A percentile compares a stretch with the other conserved stretches of the same genome.
Conservation (phyloP, 164 flowering plant species). For the Piper betle region DNA sequence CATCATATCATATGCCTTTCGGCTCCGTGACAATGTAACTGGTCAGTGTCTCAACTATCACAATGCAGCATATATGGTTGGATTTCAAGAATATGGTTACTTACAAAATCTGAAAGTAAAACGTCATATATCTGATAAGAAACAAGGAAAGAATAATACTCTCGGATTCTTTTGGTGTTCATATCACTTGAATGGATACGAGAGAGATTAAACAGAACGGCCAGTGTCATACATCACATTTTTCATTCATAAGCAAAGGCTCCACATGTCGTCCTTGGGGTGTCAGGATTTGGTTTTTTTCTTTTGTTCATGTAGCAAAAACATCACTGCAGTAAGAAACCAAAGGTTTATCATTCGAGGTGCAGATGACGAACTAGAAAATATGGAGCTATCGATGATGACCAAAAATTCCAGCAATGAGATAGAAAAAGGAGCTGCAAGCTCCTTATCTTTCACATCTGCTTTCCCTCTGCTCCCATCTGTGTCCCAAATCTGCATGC, state of each 20-base stretch:
- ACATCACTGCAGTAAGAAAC: background rate
- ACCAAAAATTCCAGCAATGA: slow-evolving; percentile 29
- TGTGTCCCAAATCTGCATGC: slow-evolving; percentile 13
- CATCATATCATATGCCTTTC: too few relatives aligned
- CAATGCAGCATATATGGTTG: too few relatives aligned
- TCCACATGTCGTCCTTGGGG: slow-evolving; percentile 19
- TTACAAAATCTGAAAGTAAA: background rate
- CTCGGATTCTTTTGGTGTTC: background rate
- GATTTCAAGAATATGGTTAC: too few relatives aligned
- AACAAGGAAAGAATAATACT: too few relatives aligned
- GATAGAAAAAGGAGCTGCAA: slow-evolving; percentile 8
- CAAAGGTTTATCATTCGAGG: background rate
- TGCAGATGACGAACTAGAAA: slow-evolving; percentile 14
- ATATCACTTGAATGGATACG: background rate
- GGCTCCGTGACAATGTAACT: too few relatives aligned
- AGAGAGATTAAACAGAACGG: background rate
- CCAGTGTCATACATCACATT: slow-evolving; percentile 4
- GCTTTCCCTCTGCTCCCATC: slow-evolving; percentile 2
- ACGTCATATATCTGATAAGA: background rate
- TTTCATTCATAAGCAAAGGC: slow-evolving; percentile 18
- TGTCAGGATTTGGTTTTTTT: slow-evolving; percentile 5
- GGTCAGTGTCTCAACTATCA: too few relatives aligned
- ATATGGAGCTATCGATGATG: slow-evolving; percentile 32
- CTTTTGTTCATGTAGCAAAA: background rate
- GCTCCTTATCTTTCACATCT: background rate